Base-by-base conservation (phyloP, 2,329 filamentous ascomycete species). In the Phyllosticta citrichinensis region DNA sequence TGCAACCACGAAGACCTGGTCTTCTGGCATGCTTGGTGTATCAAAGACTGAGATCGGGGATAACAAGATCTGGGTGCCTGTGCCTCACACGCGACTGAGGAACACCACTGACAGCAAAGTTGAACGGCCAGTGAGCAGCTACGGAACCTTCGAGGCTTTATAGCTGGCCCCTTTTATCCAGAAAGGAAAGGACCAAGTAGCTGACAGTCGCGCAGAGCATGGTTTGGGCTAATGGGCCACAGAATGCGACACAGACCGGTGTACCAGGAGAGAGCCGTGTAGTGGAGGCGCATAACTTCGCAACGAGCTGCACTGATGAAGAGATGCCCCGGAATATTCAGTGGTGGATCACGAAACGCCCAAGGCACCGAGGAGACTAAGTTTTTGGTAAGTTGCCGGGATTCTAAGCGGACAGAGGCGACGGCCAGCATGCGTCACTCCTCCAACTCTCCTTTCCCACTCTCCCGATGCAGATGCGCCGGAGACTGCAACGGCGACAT, bases 201-300 rank as follows among this genome's bases (percentile, higher is more conserved):
- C 40, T 47, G 40, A 5, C 40, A 47, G 40, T 47, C 17, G 40
- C 14, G 40, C 40, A 47, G 40, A 47, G 40, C 40, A 52, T 59
- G 57, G 51, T 30, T 59, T 53, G 52, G 33, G 40, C 55, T 60
- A 60, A 60, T 53, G 19, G 25, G 9, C 25, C 35, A 56, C 25
- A 52, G 17, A 5, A 52, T 56, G 58, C 35, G 24, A 56, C 58
- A 33, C 50, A 20, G 30, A 25, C 35, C 40, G 53, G 58, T 5
- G 22, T 33, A 56, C 53, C 17, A 56, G 33, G n/a, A 35, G 25
- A 17, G 40, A 56, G 58, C 40, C 24, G 25, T 54, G 35, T 35
- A 19, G 52, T 60, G 55, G 35, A 56, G 24, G 53, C 40, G 25
- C 14, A 40, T 17, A 12, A 17, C 12, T 19, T 51, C 20, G 58